Percentiles rank a stretch among this genome's conserved stretches.
Conservation (phyloP, 2,329 filamentous ascomycete species). For the Microsporum audouinii region DNA sequence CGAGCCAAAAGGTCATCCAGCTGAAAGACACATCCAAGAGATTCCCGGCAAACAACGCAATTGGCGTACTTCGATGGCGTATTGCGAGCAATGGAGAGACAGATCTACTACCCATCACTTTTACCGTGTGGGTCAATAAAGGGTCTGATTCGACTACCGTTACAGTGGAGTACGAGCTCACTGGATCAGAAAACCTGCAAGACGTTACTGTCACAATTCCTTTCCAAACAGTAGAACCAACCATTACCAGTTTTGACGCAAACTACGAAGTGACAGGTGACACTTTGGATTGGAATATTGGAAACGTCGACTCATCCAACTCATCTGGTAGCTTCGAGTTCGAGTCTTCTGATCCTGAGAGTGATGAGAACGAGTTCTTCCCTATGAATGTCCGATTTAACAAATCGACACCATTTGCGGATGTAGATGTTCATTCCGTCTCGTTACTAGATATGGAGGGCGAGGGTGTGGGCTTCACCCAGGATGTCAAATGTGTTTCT, state of each 20-base stretch:
- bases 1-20: conserved; percentile 70
- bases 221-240: conserved; percentile 71
- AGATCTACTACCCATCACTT: conserved; percentile 77
- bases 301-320: conserved; percentile 71
- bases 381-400: conserved; percentile 87
- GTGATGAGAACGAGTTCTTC: conserved; percentile 92
- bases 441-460: conserved; percentile 37
- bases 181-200: conserved; percentile 62
- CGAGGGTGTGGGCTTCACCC: conserved; percentile 35
- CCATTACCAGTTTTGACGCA: conserved; percentile 85
- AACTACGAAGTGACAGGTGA: conserved; percentile 90
- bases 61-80: conserved; percentile 88
- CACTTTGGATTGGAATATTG: conserved; percentile 86
- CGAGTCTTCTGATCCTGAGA: conserved; percentile 71
- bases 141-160: conserved; percentile 72
- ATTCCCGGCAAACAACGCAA: conserved; percentile 88
- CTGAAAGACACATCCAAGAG: conserved; percentile 77
- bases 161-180: conserved; percentile 91
- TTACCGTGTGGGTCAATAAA: conserved; percentile 96
- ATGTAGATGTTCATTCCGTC: conserved; percentile 62
- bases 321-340: conserved; percentile 86
- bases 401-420: conserved; percentile 75
- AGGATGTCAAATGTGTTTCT: conserved; percentile 35
- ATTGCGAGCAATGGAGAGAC: conserved; percentile 65
- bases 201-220: conserved; percentile 85